Evolutionary conservation across 345 rosid genomes (phyloP), one percentile per base, ranked within the genome.

Genomic region (Heritiera littoralis): DNA sequence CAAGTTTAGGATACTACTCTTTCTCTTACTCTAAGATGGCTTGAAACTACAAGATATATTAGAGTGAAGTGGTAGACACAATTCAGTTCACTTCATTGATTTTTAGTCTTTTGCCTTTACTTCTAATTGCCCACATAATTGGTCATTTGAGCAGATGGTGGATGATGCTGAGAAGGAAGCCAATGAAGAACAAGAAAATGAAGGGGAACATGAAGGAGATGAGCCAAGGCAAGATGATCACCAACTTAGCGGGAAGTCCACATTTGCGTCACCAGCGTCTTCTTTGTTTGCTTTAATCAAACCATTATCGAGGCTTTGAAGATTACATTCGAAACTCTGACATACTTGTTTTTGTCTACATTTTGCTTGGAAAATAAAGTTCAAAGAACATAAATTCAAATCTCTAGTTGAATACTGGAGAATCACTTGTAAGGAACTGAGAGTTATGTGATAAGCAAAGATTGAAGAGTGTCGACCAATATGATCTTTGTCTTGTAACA

Each of bases 141-240:
- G 72, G 11, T 79, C 20, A 35, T 28, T 38, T 64, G 77, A 60
- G 66, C 72, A 87, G 89, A 81, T 89, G 67, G 88, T 89, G 77
- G 90, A 89, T 75, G 92, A 87, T 79, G 89, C 88, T 4, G 89
- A 80, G 72, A 82, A 83, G 52, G 87, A 89, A 79, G 87, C 88
- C 10, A 77, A 65, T 40, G 73, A 78, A 78, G 84, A 85, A 30
- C 65, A 18, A 5, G 82, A 72, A 58, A 41, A 38, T 17, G 74
- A n/a, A 18, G 81, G 23, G 38, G 78, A 77, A 66, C 40, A 77
- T 9, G 40, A 77, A 28, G 46, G 20, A 30, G 68, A 77, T 15
- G 72, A 77, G 63, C 64, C n/a, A 41, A 17, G 49, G 54, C 67
- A 74, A 30, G 73, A 71, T 20, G 68, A 28, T 18, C 52, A 51